Evolutionary conservation across 2,329 filamentous ascomycete species (phyloP).

Genomic region (Fusarium globosum): DNA sequence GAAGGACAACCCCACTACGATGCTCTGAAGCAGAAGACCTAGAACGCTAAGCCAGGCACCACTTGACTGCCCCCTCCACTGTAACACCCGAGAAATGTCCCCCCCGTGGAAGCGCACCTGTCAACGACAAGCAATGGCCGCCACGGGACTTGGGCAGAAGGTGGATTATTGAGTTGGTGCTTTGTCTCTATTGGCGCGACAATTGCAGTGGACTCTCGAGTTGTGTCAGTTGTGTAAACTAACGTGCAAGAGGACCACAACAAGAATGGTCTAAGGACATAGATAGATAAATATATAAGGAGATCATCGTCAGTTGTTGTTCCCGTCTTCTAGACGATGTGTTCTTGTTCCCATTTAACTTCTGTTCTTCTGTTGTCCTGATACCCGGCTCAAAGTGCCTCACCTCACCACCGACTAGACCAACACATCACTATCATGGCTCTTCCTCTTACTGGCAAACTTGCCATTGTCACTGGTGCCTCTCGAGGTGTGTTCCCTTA

Average conservation of each 20-base stretch:
- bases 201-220: conserved; percentile 18
- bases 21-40: conserved; percentile 2
- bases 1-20: conserved; percentile 7
- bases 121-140: conserved; percentile 37
- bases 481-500: conserved; percentile 70
- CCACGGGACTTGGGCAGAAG: conserved; percentile 26
- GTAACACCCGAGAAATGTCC: conserved; percentile 24
- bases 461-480: conserved; percentile 82
- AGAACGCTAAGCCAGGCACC: conserved; percentile 22
- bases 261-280: neutral
- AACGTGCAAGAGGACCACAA: conserved; percentile 11
- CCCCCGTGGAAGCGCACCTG: conserved; percentile 39
- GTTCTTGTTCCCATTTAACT: neutral
- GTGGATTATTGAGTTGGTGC: conserved; percentile 11
- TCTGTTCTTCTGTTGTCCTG: conserved; percentile 6
- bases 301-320: neutral
- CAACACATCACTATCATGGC: conserved; percentile 46
- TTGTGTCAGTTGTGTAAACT: conserved; percentile 6
- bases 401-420: neutral
- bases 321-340: neutral
- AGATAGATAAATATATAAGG: conserved; percentile 16
- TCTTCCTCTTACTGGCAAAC: conserved; percentile 73
- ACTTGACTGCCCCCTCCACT: conserved; percentile 21
- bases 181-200: conserved; percentile 40
- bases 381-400: conserved; percentile 3